Conservation (phyloP, 2,329 filamentous ascomycete species). For the Pezicula carpinea region DNA sequence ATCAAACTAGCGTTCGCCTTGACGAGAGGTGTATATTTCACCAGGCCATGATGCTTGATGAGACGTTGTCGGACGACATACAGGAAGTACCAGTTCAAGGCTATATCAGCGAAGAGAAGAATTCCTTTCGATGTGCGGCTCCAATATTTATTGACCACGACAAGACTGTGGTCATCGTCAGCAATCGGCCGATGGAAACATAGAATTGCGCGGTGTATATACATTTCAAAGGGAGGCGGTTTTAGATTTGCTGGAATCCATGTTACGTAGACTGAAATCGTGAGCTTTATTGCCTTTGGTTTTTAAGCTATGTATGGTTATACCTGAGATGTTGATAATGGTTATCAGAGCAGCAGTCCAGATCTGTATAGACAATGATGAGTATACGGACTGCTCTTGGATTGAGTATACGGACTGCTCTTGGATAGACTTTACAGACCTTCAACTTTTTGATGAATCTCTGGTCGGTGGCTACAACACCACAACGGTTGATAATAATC, state of each 20-base stretch:
- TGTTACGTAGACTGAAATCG: constrained; percentile 39
- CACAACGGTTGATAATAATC: constrained; percentile 49
- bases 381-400: neutral
- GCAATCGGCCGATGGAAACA: too few relatives aligned
- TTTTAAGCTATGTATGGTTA: neutral
- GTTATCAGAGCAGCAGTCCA: constrained; percentile 32
- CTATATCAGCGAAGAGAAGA: constrained; percentile 43
- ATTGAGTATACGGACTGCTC: neutral
- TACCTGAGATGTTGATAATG: constrained; percentile 39
- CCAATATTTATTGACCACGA: constrained; percentile 32
- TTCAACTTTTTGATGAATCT: constrained; percentile 8
- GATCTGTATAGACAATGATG: neutral
- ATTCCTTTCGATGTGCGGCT: constrained; percentile 46
- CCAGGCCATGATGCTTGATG: constrained; percentile 29
- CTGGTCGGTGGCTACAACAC: constrained; percentile 34
- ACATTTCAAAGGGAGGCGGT: constrained; percentile 9
- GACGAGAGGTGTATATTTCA: constrained; percentile 34
- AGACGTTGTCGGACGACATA: constrained; percentile 32
- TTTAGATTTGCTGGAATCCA: constrained; percentile 44
- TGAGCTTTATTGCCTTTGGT: neutral
- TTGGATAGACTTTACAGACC: constrained; percentile 17
- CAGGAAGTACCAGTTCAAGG: constrained; percentile 47
- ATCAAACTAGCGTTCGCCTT: constrained; percentile 36
- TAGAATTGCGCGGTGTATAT: neutral
- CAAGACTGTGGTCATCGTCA: neutral